Base-by-base conservation (phyloP, 805 yeast species). In the Clavispora phyllophila region DNA sequence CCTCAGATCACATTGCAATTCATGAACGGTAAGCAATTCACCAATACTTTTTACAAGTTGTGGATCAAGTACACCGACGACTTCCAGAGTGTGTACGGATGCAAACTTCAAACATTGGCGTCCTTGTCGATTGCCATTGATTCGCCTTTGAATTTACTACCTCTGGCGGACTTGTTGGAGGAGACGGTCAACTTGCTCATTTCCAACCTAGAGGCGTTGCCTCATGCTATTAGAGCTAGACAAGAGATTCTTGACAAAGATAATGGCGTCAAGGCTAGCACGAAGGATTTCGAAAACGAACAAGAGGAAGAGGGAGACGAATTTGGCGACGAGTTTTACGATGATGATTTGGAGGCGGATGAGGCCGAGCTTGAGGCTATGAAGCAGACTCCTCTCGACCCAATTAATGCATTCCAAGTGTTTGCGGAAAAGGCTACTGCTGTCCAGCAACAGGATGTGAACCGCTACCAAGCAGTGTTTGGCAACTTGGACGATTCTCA, bases 281-380 rank as follows among this genome's bases (percentile, higher is more conserved):
- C 55, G 3, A 53, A 44, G 15, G 58, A 47, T 46, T 53, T 40
- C 25, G 54, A 51, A 12, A 52, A 41, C 9, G 63, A 44, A 19
- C 61, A 50, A 27, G 63, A 50, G 18, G 65, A 53, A 32, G 65
- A 53, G 34, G 65, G 52, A 2, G 70, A 60, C 13, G 65, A 64
- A n/a, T 62, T 57, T 20, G 66, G 54, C 27, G 61, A 44, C 38
- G 50, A 44, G 9, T 48, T 35, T 31, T 50, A 48, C 42, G 54
- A 52, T 14, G 56, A 52, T 4, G 51, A 53, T 37, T 59, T 58
- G 39, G 84, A 78, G 50, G 80, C 79, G 9, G 81, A 79, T 39
- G 93, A 84, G 38, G 93, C 85, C 8, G 72, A 86, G 36, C 81
- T 82, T 36, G 97, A 90, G 56, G 96, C 96, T 9, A 70, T 85